Evolutionary conservation across 1,284 basidiomycete genomes (phyloP).

Genomic region (Ganoderma sp.): DNA sequence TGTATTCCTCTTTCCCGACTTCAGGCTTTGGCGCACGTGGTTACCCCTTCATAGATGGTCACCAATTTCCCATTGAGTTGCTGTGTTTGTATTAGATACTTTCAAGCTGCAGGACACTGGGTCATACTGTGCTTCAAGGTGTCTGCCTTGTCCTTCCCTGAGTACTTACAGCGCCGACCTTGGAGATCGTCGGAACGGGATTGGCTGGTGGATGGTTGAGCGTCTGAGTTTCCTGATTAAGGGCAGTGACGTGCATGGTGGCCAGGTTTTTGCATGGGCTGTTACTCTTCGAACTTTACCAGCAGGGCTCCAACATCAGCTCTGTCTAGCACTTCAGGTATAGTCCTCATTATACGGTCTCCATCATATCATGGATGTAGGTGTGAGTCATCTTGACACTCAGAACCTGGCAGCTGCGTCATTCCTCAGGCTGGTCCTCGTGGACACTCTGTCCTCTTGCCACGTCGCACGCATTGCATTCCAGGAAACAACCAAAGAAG

Average conservation of each 20-base stretch:
- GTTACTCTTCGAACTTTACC: neutral
- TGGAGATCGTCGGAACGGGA: neutral
- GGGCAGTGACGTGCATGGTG: neutral
- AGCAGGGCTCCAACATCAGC: neutral
- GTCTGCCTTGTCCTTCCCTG: too few relatives aligned
- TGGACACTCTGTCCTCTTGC: neutral
- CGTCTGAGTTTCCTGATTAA: neutral
- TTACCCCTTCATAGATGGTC: neutral
- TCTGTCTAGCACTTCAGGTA: neutral
- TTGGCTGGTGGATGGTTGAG: neutral
- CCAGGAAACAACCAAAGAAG: conserved; percentile 1
- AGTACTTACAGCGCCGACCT: too few relatives aligned
- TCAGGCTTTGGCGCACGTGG: neutral
- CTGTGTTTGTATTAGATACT: neutral
- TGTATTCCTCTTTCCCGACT: neutral
- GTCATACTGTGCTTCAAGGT: too few relatives aligned
- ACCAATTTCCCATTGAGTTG: too few relatives aligned
- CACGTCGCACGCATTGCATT: neutral
- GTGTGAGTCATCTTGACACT: neutral
- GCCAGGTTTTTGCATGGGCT: neutral
- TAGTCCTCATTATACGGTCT: neutral
- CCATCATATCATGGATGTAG: neutral
- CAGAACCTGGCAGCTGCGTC: too few relatives aligned
- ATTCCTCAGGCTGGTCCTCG: neutral
- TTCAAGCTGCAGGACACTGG: too few relatives aligned